Conservation (phyloP, 805 yeast genomes). For the Cyberlindnera subsufficiens region DNA sequence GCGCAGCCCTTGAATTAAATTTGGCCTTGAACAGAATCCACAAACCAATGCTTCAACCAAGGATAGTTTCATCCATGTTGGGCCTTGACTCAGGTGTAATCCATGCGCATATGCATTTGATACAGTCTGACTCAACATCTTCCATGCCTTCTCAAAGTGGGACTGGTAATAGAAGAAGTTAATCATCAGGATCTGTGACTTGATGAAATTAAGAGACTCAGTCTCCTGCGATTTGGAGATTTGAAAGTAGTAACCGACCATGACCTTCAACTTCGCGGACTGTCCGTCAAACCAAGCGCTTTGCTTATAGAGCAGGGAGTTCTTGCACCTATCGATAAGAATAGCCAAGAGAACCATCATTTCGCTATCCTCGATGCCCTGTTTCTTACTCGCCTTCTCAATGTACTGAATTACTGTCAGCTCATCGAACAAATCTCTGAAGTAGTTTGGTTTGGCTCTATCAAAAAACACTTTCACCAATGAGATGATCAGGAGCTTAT, state of each 20-base stretch:
- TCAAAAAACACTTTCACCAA: constrained; percentile 15
- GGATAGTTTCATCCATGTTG: constrained; percentile 17
- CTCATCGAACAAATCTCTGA: constrained; percentile 14
- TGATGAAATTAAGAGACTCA: constrained; percentile 12
- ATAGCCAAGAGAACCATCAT: constrained; percentile 15
- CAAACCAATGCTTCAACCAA: constrained; percentile 17
- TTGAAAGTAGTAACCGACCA: constrained; percentile 14
- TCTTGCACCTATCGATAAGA: constrained; percentile 17
- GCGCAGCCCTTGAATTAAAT: constrained; percentile 8
- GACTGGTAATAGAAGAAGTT: constrained; percentile 16
- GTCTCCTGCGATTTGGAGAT: constrained; percentile 13
- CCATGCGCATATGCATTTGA: constrained; percentile 19
- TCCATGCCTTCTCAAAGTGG: constrained; percentile 19
- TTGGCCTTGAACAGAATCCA: constrained; percentile 16
- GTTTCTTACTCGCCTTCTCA: constrained; percentile 1
- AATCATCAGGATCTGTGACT: constrained; percentile 15
- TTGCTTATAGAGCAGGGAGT: constrained; percentile 2
- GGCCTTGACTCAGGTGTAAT: constrained; percentile 14
- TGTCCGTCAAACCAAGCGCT: constrained; percentile 2
- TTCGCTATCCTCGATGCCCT: constrained; percentile 16
- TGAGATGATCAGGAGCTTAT: constrained; percentile 5
- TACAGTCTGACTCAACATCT: constrained; percentile 15
- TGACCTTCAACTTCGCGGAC: constrained; percentile 1
- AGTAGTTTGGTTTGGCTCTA: constrained; percentile 5
- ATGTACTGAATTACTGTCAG: constrained; percentile 8